These are phyloP conservation scores for Glycine latifolia DNA, from an alignment of 306 rosid genomes.

Conservation along the genomic window DNA sequence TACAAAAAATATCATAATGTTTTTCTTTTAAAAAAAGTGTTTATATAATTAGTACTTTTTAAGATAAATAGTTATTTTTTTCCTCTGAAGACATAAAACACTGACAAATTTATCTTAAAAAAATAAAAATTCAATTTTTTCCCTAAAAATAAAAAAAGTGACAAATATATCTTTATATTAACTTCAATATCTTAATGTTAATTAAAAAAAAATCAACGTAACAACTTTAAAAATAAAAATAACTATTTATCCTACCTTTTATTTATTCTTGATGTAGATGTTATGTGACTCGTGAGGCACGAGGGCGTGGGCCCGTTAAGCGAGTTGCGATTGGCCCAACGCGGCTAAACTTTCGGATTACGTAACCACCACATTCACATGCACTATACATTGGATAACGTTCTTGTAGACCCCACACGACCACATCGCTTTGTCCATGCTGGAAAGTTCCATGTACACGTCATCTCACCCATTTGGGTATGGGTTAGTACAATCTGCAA, in stretches of 20 bases:
- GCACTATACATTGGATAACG: constrained; percentile 59
- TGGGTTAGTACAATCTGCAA: background rate
- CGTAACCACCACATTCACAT: constrained; percentile 49
- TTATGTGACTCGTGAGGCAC: background rate
- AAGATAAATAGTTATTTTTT: too few species aligned
- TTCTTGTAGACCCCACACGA: constrained; percentile 59
- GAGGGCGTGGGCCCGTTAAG: constrained; percentile 43
- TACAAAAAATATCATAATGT: background rate
- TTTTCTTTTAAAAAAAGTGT: background rate
- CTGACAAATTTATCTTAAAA: too few species aligned
- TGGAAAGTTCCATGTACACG: constrained; percentile 80
- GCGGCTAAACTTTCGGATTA: constrained; percentile 54
- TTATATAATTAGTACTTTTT: background rate
- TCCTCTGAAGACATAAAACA: too few species aligned
- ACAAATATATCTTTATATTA: too few species aligned
- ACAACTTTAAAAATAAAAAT: too few species aligned
- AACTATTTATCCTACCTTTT: too few species aligned
- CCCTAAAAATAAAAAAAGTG: too few species aligned
- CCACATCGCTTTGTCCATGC: constrained; percentile 60
- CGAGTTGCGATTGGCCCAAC: constrained; percentile 49
- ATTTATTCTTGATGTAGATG: background rate
- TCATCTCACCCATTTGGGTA: constrained; percentile 48
- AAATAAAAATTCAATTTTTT: too few species aligned
- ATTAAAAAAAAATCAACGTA: too few species aligned
- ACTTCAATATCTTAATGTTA: too few species aligned